Evolutionary conservation across 306 rosid species (phyloP), one percentile per base, ranked within the genome.

Genomic region (Cucurbita argyrosperma): DNA sequence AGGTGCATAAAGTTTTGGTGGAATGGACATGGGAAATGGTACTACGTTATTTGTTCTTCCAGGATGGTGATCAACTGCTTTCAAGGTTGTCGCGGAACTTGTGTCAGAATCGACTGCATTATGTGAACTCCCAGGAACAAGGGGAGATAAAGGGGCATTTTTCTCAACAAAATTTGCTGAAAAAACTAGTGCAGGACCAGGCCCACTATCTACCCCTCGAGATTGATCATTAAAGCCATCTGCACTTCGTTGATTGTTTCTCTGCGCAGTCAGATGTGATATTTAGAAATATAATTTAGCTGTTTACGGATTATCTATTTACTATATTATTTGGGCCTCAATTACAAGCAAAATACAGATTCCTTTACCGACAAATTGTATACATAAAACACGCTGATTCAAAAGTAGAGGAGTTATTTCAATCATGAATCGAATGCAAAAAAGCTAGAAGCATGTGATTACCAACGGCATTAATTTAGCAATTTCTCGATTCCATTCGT

Each of bases 381-480:
- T 8, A 54, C 54, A 23, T 69, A 54, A 30, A 71, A 47, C 35
- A 62, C 15, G 56, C 66, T 30, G 40, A 47, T 54, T 39, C 4
- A 71, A 15, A 8, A 54, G 1, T 40, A n/a, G 26, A 3, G 49
- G 11, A 9, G 43, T 0, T 60, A 18, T 64, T 39, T 38, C 76
- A 79, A 76, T 54, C 35, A 63, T 52, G 13, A 60, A 79, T n/a
- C 54, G 62, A 60, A 72, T 16, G 52, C 21, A 81, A 59, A 60
- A 68, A 72, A 62, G 64, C 61, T 54, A 35, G 45, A 61, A 54
- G 61, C 50, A 78, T 64, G 21, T 6, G 39, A 62, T 83, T 95
- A 95, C 99, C 97, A 88, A 82, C 70, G 90, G 96, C 85, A 79
- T 81, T 82, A 88, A 63, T 76, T 87, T 91, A 18, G 79, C 83